phyloP scores from a whole-genome alignment of 352 stramenopile species.

The Pythium phragmiticola region DNA sequence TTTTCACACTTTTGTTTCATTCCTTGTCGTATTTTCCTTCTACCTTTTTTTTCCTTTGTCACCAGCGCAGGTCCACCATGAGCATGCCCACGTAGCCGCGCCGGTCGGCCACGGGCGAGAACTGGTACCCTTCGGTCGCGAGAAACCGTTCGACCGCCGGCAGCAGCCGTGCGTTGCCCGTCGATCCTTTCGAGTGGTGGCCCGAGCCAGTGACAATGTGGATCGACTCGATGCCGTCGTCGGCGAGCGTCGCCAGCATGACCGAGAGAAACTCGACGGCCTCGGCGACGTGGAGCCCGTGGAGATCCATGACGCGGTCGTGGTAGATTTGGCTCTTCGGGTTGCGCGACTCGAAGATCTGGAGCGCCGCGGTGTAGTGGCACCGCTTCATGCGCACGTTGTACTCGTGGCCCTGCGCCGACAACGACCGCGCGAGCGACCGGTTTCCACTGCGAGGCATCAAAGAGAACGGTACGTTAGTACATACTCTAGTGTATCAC shows the following conservation, averaged over 20 bases:
- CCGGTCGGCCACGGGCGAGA: slow-evolving; percentile 59
- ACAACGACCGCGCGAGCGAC: slow-evolving; percentile 67
- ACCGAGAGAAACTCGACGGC: slow-evolving; percentile 71
- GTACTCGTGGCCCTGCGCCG: slow-evolving; percentile 75
- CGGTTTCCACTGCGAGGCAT: slow-evolving; percentile 57
- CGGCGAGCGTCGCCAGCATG: slow-evolving; percentile 69
- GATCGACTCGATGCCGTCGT: slow-evolving; percentile 73
- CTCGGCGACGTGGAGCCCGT: slow-evolving; percentile 80
- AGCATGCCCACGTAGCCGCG: slow-evolving; percentile 84
- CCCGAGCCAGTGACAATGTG: slow-evolving; percentile 81
- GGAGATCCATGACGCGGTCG: slow-evolving; percentile 79
- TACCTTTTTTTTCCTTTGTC: not conserved
- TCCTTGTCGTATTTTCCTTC: slow-evolving; percentile 18
- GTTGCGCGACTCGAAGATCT: slow-evolving; percentile 83
- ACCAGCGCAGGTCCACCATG: slow-evolving; percentile 81
- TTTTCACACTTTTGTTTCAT: slow-evolving; percentile 15
- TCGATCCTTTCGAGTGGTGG: slow-evolving; percentile 75
- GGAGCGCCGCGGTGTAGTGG: slow-evolving; percentile 68
- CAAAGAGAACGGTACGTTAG: slow-evolving; percentile 1
- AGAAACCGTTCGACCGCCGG: slow-evolving; percentile 84
- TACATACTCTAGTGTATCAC: too few species aligned
- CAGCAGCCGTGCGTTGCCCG: slow-evolving; percentile 63
- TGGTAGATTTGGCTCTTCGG: slow-evolving; percentile 72
- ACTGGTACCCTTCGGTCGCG: slow-evolving; percentile 70
- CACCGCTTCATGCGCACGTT: slow-evolving; percentile 85